These are phyloP conservation scores for Fusarium veterinarium DNA, from an alignment of 2,329 filamentous ascomycete species.

Conservation along the genomic window DNA sequence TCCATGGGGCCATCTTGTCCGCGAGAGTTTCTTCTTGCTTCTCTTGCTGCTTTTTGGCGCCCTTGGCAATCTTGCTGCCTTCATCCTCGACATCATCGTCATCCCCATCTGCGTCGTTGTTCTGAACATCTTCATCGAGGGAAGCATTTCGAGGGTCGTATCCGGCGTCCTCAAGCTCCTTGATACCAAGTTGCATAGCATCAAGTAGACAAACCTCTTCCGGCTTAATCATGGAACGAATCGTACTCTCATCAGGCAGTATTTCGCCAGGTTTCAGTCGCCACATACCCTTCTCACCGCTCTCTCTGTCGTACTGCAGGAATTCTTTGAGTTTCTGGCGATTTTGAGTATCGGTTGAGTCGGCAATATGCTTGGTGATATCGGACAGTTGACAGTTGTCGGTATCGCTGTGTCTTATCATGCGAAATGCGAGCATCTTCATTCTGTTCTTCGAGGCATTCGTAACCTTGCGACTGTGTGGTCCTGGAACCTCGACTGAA, in stretches of 20 bases:
- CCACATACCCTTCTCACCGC: slow-evolving; percentile 79
- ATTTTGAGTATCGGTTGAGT: slow-evolving; percentile 94
- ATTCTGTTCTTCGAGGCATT: slow-evolving; percentile 97
- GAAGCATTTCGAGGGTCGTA: slow-evolving; percentile 75
- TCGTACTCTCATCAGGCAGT: slow-evolving; percentile 81
- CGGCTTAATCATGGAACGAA: slow-evolving; percentile 90
- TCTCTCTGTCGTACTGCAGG: slow-evolving; percentile 86
- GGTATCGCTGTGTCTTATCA: slow-evolving; percentile 81
- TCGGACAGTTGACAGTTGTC: slow-evolving; percentile 80
- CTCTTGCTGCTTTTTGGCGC: slow-evolving; percentile 57
- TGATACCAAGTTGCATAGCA: slow-evolving; percentile 94
- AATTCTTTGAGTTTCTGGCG: slow-evolving; percentile 98
- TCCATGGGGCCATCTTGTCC: slow-evolving; percentile 93
- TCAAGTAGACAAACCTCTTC: slow-evolving; percentile 96
- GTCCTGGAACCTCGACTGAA: slow-evolving; percentile 89
- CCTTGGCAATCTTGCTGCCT: slow-evolving; percentile 53
- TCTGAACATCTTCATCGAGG: slow-evolving; percentile 72
- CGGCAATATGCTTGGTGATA: slow-evolving; percentile 91
- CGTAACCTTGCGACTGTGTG: slow-evolving; percentile 93
- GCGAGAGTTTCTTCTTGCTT: slow-evolving; percentile 78
- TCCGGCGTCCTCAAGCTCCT: slow-evolving; percentile 90
- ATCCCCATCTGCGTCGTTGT: slow-evolving; percentile 72
- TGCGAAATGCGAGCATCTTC: slow-evolving; percentile 93
- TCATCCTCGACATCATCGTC: slow-evolving; percentile 61
- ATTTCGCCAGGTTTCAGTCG: slow-evolving; percentile 77